Evolutionary conservation across 805 yeast genomes (phyloP), one percentile per base, ranked within the genome.

Genomic region (Sugiyamaella marilandica): DNA sequence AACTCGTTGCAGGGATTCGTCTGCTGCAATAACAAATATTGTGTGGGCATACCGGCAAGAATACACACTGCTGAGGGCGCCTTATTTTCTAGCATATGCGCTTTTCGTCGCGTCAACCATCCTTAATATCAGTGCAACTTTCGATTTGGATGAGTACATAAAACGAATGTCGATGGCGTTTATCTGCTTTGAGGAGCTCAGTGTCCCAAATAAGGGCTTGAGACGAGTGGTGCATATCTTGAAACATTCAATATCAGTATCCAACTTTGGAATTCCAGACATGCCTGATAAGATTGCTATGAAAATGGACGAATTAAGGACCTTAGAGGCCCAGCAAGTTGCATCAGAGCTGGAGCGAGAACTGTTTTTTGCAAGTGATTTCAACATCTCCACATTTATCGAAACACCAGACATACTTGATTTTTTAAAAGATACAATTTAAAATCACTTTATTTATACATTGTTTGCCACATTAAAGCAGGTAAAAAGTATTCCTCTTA

Each of bases 81-180:
- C 51, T 5, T 47, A 47, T 26, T 47, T 47, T 39, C 47, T 47
- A n/a, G 51, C 51, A 13, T 47, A 47, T 26, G 51, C 51, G 7
- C 46, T 39, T 10, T 47, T 29, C 35, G 51, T 47, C 10, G 47
- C 51, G 4, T 47, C 43, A 5, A 47, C 51, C 24, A 47, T 36
- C 11, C 47, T 37, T 32, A 36, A 14, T 26, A 26, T 39, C 11
- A 37, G 34, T 37, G 46, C 46, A 13, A 31, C 18, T 13, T 18
- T 39, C 18, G 34, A 37, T 18, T 10, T 47, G 11, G 13, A 10
- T 5, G 51, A 47, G 11, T 47, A 16, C 14, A 39, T 14, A 10
- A 37, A 47, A 19, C 34, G 16, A 10, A 32, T 32, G 14, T 10
- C 51, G 18, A 37, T 39, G 46, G 16, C 51, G n/a, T n/a, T 47